phyloP scores from a whole-genome alignment of 345 rosid species.

The Capsella bursapastoris region DNA sequence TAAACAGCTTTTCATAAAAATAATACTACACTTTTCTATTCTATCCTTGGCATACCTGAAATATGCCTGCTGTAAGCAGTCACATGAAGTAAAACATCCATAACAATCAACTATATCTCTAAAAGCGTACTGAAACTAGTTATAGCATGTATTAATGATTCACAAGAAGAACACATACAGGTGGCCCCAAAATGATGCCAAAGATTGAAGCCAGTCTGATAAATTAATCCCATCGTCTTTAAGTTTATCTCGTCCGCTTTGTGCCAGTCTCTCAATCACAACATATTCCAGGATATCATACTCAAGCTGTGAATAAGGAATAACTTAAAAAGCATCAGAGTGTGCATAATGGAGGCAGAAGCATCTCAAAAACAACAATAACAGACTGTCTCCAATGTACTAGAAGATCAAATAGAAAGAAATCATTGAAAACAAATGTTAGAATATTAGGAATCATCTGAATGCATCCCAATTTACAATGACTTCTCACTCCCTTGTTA shows the following conservation, averaged over 20 bases:
- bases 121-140: constrained; percentile 1
- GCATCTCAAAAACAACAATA: constrained; percentile 28
- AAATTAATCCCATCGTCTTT: constrained; percentile 98
- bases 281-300: constrained; percentile 98
- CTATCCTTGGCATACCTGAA: constrained; percentile 16
- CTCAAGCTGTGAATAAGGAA: constrained; percentile 71
- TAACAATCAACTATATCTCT: constrained; percentile 20
- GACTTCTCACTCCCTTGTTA: constrained; percentile 11
- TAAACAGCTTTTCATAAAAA: constrained; percentile 7
- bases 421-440: constrained; percentile 7
- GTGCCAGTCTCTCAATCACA: constrained; percentile 94
- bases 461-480: constrained; percentile 29
- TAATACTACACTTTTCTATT: background rate
- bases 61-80: constrained; percentile 20
- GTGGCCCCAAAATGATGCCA: constrained; percentile 99
- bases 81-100: background rate
- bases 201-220: constrained; percentile 98
- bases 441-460: constrained; percentile 11
- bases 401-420: background rate
- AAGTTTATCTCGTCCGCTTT: constrained; percentile 94
- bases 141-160: constrained; percentile 25
- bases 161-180: constrained; percentile 71
- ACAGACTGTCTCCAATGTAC: constrained; percentile 19
- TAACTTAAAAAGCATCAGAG: constrained; percentile 36
- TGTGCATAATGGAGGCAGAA: background rate